Conservation (phyloP, 768 basidiomycete species). For the Rossbeevera mucosa region DNA sequence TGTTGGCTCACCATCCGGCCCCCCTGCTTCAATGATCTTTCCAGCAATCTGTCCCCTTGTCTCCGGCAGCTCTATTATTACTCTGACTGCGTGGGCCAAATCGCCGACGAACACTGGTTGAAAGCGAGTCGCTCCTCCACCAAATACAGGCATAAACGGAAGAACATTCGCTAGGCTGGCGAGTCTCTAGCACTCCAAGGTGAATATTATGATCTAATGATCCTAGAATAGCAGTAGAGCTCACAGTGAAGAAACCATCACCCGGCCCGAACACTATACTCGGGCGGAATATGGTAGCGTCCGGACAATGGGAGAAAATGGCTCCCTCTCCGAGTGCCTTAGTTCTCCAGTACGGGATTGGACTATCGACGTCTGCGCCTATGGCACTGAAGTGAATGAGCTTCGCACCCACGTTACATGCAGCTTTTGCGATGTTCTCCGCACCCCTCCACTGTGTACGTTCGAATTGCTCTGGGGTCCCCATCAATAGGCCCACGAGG, state of each 20-base stretch:
- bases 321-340: constrained; percentile 61
- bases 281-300: constrained; percentile 63
- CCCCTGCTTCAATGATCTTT: constrained; percentile 45
- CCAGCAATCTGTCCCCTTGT: constrained; percentile 35
- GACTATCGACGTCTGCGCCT: constrained; percentile 58
- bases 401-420: constrained; percentile 49
- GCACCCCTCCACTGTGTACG: constrained; percentile 61
- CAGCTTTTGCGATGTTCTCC: constrained; percentile 56
- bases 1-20: constrained; percentile 44
- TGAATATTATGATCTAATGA: background rate
- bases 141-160: constrained; percentile 75
- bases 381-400: constrained; percentile 69
- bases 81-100: constrained; percentile 56
- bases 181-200: constrained; percentile 45
- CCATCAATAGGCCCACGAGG: constrained; percentile 65
- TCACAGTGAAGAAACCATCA: constrained; percentile 69
- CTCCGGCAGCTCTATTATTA: constrained; percentile 42
- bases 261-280: constrained; percentile 74
- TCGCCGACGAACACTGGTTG: constrained; percentile 75
- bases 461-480: constrained; percentile 52
- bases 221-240: constrained; percentile 13
- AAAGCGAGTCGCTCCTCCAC: constrained; percentile 59
- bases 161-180: constrained; percentile 53
- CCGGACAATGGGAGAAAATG: constrained; percentile 41
- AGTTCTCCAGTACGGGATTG: constrained; percentile 56